These are phyloP conservation scores for Capsicum pubescens DNA, from an alignment of 257 asterid species.

Conservation along the genomic window DNA sequence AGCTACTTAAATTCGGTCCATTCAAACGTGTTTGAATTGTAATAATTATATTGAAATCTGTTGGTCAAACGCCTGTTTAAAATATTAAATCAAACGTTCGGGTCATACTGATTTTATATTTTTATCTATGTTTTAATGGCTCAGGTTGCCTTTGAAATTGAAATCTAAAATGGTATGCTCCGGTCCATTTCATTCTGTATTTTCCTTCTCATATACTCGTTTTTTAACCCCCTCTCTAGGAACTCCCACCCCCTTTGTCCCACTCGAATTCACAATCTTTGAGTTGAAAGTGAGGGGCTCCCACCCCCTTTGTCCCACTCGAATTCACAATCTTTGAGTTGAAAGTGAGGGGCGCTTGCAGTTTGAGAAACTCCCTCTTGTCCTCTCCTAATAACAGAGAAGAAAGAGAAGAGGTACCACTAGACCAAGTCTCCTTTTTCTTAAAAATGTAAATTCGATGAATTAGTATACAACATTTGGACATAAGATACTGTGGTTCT, in stretches of 20 bases:
- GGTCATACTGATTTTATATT: not conserved
- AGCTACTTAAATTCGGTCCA: no score
- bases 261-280: no score
- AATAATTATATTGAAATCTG: no score
- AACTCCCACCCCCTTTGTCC: no score
- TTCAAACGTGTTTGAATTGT: no score
- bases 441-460: not conserved
- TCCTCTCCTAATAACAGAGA: not conserved
- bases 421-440: not conserved
- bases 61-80: constrained; percentile 14
- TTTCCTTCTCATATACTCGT: not conserved
- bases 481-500: not conserved
- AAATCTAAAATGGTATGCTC: not conserved
- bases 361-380: no score
- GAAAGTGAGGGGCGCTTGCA: no score
- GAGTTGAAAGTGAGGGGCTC: no score
- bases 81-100: not conserved
- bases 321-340: no score
- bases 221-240: no score
- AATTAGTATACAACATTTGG: not conserved
- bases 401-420: not conserved
- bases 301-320: no score
- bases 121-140: not conserved
- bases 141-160: not conserved
- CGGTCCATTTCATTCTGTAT: not conserved